Conservation (phyloP, 129 eudicot genomes). For the Cynara cardunculus region DNA sequence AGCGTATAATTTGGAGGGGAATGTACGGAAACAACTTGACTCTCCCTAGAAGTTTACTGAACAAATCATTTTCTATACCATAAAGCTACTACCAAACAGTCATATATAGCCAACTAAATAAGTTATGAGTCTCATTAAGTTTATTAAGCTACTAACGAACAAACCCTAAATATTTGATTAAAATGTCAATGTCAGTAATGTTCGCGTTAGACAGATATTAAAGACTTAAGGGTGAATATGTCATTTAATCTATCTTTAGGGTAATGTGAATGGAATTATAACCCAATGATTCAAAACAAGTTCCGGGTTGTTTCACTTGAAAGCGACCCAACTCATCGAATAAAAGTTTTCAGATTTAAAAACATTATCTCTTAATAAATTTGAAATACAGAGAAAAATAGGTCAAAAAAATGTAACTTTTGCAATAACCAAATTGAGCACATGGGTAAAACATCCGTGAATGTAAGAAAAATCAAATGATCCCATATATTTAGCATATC, state of each 20-base stretch:
- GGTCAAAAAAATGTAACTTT: neutral
- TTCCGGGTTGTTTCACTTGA: conserved; percentile 16
- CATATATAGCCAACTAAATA: no score
- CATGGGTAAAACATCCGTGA: neutral
- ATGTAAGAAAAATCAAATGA: neutral
- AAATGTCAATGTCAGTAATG: neutral
- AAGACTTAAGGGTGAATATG: neutral
- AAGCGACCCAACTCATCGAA: conserved; percentile 4
- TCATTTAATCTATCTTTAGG: neutral
- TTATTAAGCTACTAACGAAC: neutral
- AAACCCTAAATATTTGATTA: neutral
- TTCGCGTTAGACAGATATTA: neutral
- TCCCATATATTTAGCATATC: no score
- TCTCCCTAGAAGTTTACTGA: no score
- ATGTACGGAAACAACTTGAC: no score
- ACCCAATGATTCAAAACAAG: neutral
- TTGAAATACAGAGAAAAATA: neutral
- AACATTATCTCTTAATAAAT: neutral
- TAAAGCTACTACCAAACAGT: no score
- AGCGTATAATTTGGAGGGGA: no score
- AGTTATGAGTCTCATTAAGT: no score
- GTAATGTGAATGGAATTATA: conserved; percentile 9
- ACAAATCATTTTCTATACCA: no score
- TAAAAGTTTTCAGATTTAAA: neutral
- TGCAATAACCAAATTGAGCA: neutral